Conservation (phyloP, 352 stramenopile species). For the Peronospora belbahrii region DNA sequence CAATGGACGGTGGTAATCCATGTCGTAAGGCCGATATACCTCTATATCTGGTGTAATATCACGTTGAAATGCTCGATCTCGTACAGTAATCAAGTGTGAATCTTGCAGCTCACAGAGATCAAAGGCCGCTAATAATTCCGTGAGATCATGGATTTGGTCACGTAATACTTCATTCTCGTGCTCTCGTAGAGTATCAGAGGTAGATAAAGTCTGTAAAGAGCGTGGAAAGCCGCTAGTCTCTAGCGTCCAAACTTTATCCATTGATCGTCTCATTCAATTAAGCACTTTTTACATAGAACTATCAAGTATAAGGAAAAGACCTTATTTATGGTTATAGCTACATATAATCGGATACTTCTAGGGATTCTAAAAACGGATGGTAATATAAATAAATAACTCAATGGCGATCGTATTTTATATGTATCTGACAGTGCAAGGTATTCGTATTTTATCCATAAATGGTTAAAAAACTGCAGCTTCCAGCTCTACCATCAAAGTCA, state of each 20-base stretch:
- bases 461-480: conserved; percentile 46
- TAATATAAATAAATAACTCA: no score
- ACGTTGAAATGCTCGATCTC: conserved; percentile 22
- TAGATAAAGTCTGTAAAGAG: conserved; percentile 4
- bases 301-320: no score
- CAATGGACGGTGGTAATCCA: conserved; percentile 8
- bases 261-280: no score
- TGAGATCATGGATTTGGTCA: conserved; percentile 22
- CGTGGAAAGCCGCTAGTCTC: neutral
- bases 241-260: neutral
- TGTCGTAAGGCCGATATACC: conserved; percentile 5
- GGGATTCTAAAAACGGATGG: no score
- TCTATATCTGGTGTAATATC: conserved; percentile 13
- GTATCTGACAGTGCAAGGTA: no score
- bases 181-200: conserved; percentile 6
- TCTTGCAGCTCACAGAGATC: conserved; percentile 21
- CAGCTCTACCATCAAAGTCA: conserved; percentile 24
- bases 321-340: no score
- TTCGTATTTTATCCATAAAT: conserved; percentile 5
- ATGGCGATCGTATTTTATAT: no score
- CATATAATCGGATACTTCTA: no score
- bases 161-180: conserved; percentile 14
- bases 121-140: conserved; percentile 20
- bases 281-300: no score
- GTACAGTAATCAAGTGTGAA: conserved; percentile 10